phyloP scores from a whole-genome alignment of 768 basidiomycete species.

The Holtermanniella nyarrowii region DNA sequence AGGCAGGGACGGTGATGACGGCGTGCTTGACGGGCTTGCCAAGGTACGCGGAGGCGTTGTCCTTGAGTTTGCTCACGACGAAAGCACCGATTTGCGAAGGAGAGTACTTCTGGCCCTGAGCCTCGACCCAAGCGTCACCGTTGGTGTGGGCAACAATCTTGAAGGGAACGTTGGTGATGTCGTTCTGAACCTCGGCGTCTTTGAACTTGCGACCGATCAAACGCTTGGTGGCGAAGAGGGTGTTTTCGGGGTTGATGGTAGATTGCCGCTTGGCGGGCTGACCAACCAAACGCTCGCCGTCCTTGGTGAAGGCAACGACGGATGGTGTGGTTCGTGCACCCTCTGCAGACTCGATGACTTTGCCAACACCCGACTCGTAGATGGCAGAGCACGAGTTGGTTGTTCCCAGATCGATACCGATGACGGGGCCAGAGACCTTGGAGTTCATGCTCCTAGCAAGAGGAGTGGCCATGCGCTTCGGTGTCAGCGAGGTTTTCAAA shows the following conservation, averaged over 20 bases:
- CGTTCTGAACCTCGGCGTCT: slow-evolving; percentile 88
- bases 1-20: slow-evolving; percentile 92
- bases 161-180: slow-evolving; percentile 53
- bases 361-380: slow-evolving; percentile 90
- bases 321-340: slow-evolving; percentile 97
- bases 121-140: slow-evolving; percentile 59
- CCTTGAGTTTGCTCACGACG: slow-evolving; percentile 67
- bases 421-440: slow-evolving; percentile 59
- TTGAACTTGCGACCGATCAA: slow-evolving; percentile 80
- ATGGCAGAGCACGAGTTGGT: slow-evolving; percentile 50
- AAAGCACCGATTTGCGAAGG: slow-evolving; percentile 45
- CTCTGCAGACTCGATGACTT: slow-evolving; percentile 95
- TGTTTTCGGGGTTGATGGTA: slow-evolving; percentile 88
- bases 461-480: slow-evolving; percentile 26
- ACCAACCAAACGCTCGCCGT: slow-evolving; percentile 91
- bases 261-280: slow-evolving; percentile 95
- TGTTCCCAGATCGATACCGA: slow-evolving; percentile 73
- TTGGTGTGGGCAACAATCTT: slow-evolving; percentile 53
- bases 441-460: slow-evolving; percentile 88
- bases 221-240: slow-evolving; percentile 59
- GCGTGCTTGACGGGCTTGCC: slow-evolving; percentile 91
- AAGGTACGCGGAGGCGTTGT: slow-evolving; percentile 85
- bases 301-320: slow-evolving; percentile 96
- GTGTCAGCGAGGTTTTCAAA: too few species aligned
- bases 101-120: slow-evolving; percentile 67